Conservation (phyloP, 2,329 filamentous ascomycete genomes). For the Atkinsonella hypoxylon region DNA sequence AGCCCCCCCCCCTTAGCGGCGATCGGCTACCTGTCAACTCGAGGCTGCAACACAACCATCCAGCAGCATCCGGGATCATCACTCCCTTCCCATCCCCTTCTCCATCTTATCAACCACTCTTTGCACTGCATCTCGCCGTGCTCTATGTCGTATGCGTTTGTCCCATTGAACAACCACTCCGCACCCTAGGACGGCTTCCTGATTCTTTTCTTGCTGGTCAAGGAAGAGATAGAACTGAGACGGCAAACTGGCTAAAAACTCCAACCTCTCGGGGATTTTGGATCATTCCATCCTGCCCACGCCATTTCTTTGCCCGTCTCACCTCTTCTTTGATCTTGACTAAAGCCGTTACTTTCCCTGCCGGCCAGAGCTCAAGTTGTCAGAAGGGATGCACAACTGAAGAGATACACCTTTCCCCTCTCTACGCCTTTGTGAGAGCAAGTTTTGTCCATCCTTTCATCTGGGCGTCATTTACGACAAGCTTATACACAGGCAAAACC, state of each 20-base stretch:
- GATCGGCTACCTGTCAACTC: not conserved
- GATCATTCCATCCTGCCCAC: not conserved
- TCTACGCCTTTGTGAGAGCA: not conserved
- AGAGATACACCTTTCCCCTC: not conserved
- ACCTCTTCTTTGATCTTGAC: not conserved
- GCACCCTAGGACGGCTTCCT: not conserved
- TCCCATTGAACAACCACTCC: not conserved
- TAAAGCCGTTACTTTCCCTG: conserved; percentile 3
- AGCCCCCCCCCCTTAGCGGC: not conserved
- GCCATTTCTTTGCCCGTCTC: not conserved
- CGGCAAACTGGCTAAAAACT: not conserved
- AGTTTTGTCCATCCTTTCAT: not conserved
- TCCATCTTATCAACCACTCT: not conserved
- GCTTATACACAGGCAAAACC: not conserved
- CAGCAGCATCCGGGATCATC: not conserved
- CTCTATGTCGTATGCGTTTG: not conserved
- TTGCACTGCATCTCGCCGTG: not conserved
- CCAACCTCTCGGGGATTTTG: not conserved
- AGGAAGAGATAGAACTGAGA: not conserved
- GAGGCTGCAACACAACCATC: not conserved
- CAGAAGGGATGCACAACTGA: conserved; percentile 2
- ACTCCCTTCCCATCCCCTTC: not conserved
- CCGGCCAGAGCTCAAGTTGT: conserved; percentile 6
- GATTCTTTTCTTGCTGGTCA: not conserved
- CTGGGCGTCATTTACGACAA: not conserved